These are phyloP conservation scores for Leccinum laetum DNA, from an alignment of 1,284 basidiomycete genomes.

Conservation along the genomic window DNA sequence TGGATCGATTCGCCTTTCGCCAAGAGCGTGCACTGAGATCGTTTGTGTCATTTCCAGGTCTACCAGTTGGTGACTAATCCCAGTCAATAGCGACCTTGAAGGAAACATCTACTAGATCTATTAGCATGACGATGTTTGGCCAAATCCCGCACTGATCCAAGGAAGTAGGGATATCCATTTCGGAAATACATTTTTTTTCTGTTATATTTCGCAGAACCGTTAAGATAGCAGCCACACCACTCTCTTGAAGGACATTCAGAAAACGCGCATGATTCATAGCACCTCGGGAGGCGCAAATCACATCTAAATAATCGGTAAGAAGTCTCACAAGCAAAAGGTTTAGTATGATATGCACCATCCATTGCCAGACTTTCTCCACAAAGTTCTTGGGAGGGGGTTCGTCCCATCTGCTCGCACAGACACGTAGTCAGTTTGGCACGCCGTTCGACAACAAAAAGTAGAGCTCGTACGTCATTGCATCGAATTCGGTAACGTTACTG, in stretches of 20 bases:
- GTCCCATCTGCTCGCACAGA: neutral
- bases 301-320: neutral
- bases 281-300: neutral
- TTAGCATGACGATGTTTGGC: neutral
- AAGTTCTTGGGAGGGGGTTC: neutral
- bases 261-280: neutral
- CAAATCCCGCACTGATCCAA: neutral
- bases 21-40: neutral
- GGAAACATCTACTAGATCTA: neutral
- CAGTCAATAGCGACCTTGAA: neutral
- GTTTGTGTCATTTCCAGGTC: neutral
- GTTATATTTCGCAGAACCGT: neutral
- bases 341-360: neutral
- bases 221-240: neutral
- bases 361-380: neutral
- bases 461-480: conserved; percentile 40
- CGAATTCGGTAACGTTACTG: conserved; percentile 50
- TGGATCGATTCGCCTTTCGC: neutral
- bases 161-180: neutral
- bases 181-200: neutral
- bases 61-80: neutral
- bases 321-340: neutral
- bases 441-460: neutral
- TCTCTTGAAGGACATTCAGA: neutral
- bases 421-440: neutral